phyloP scores from a whole-genome alignment of 768 basidiomycete species.

The Pulveroboletus sp. region DNA sequence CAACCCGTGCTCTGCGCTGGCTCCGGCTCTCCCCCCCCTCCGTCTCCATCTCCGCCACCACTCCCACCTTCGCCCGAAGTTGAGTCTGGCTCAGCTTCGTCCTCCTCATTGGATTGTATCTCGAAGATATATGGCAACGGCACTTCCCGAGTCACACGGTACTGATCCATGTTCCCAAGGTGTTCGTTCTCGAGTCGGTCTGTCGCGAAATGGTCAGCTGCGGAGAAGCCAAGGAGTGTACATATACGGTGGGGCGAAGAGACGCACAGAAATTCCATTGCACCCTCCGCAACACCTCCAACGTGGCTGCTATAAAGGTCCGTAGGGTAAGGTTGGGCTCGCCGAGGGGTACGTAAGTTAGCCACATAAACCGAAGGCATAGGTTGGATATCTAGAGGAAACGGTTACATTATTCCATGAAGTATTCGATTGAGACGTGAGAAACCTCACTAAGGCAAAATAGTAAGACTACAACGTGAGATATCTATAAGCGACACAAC shows the following conservation, averaged over 20 bases:
- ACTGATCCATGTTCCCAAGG: conserved; percentile 93
- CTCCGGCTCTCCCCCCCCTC: not conserved
- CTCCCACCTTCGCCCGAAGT: not conserved
- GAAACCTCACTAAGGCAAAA: conserved; percentile 60
- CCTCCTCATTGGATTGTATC: conserved; percentile 44
- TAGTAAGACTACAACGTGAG: conserved; percentile 61
- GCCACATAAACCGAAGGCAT: conserved; percentile 77
- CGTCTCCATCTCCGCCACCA: not conserved
- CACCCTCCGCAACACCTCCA: conserved; percentile 78
- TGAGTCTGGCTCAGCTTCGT: conserved; percentile 24
- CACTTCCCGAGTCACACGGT: conserved; percentile 83
- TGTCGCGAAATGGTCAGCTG: conserved; percentile 19
- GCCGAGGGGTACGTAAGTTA: conserved; percentile 65
- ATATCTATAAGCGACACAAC: not conserved
- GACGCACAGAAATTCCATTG: conserved; percentile 90
- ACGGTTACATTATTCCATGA: no score
- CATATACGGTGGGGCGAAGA: not conserved
- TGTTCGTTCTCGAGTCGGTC: conserved; percentile 89
- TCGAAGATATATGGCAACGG: conserved; percentile 75
- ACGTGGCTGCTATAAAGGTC: conserved; percentile 61
- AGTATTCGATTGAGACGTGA: no score
- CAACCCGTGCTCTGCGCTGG: not conserved
- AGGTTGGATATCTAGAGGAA: conserved; percentile 50
- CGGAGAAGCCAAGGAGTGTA: not conserved
- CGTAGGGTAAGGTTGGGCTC: conserved; percentile 53